Evolutionary conservation across 2,329 filamentous ascomycete genomes (phyloP).

Genomic region (Penicillium frequentans): DNA sequence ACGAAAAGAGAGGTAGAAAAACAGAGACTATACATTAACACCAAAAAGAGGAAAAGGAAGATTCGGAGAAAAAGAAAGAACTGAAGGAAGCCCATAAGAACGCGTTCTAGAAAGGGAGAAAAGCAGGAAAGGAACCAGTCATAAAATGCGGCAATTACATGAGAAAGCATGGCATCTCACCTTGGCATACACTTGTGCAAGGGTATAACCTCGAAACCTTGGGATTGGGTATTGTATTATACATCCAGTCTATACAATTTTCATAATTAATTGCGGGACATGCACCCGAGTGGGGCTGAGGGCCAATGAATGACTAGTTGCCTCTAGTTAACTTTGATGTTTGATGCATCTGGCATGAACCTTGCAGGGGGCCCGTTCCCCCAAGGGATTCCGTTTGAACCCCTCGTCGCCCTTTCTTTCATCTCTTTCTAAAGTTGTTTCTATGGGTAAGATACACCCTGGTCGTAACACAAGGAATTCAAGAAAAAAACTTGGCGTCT

Average conservation of each 20-base stretch:
- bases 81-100: background rate
- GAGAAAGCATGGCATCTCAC: background rate
- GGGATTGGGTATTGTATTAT: background rate
- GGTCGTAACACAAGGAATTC: background rate
- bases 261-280: background rate
- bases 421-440: background rate
- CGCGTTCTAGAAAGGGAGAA: background rate
- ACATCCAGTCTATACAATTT: background rate
- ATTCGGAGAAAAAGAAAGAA: background rate
- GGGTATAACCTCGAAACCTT: background rate
- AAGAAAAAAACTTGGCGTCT: background rate
- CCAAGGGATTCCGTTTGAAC: background rate
- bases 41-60: background rate
- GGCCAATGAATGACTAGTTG: background rate
- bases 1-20: background rate
- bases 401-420: background rate
- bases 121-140: background rate
- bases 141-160: background rate
- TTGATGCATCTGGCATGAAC: background rate
- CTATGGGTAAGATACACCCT: background rate
- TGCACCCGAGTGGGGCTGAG: background rate
- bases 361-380: background rate
- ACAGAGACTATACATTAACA: background rate
- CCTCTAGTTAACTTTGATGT: background rate
- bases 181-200: background rate